These are phyloP conservation scores for Quercus dentata DNA, from an alignment of 306 rosid species.

Conservation along the genomic window DNA sequence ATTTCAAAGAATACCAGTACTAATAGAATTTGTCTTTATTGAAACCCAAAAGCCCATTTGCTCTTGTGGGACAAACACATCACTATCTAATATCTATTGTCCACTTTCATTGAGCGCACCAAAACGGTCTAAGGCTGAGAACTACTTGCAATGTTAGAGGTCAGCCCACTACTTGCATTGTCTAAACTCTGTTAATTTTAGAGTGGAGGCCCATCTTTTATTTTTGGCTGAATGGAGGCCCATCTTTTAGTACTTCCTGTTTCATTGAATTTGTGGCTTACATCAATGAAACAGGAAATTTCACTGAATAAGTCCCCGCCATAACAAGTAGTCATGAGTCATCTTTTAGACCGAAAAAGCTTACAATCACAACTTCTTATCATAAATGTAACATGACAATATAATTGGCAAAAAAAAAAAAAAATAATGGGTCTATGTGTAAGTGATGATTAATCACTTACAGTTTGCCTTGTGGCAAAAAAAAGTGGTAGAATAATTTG, in stretches of 20 bases:
- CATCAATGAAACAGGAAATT: background rate
- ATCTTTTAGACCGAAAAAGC: too few species aligned
- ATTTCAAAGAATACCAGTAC: background rate
- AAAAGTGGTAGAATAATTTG: fast-evolving
- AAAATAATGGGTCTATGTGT: fast-evolving
- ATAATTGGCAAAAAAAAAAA: too few species aligned
- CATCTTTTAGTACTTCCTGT: too few species aligned
- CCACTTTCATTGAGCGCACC: background rate
- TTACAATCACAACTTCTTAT: too few species aligned
- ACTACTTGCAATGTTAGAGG: background rate
- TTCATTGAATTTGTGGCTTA: background rate
- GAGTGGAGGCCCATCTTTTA: background rate
- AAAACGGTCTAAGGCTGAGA: background rate
- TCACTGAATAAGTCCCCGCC: too few species aligned
- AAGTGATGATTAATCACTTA: too few species aligned
- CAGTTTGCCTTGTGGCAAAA: too few species aligned
- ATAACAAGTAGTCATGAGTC: too few species aligned
- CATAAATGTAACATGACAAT: too few species aligned
- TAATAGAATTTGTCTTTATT: background rate
- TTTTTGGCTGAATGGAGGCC: too few species aligned
- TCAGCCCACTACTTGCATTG: background rate
- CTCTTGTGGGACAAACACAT: background rate
- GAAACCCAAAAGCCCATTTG: background rate
- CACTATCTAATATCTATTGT: background rate
- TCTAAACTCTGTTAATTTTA: background rate